A percentile compares a stretch with the other conserved stretches of the same genome.
Evolutionary conservation across 139 green algal species (phyloP).

Genomic region (Tetraselmis striata): DNA sequence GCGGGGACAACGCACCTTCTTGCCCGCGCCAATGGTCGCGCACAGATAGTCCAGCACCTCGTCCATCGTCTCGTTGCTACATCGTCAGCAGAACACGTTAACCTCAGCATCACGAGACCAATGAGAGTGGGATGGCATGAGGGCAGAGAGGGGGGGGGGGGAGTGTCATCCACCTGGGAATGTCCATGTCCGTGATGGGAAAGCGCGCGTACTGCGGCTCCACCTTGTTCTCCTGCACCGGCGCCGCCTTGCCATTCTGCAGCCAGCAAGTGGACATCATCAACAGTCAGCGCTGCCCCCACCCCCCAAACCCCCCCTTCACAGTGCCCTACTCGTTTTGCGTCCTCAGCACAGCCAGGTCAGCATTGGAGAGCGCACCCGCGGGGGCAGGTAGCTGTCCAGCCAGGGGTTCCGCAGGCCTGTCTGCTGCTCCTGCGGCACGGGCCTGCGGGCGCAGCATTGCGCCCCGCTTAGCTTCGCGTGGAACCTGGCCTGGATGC

Average conservation of each 20-base stretch:
- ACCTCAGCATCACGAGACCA: too few relatives aligned
- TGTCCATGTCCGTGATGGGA: constrained; percentile 60
- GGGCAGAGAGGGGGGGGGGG: neutral
- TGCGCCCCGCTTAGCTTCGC: too few relatives aligned
- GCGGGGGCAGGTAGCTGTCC: constrained; percentile 46
- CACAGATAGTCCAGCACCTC: neutral
- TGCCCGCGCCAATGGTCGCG: neutral
- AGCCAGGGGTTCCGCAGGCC: constrained; percentile 60
- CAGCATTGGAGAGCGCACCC: too few relatives aligned
- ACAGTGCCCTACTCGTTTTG: too few relatives aligned
- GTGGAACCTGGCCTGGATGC: too few relatives aligned
- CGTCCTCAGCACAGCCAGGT: too few relatives aligned
- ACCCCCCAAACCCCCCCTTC: too few relatives aligned
- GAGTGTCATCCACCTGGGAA: constrained; percentile 38
- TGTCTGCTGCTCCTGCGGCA: neutral
- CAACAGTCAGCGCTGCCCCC: too few relatives aligned
- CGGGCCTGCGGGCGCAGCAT: neutral
- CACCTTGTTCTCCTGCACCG: neutral
- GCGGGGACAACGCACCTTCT: neutral
- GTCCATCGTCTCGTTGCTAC: neutral
- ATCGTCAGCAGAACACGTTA: neutral
- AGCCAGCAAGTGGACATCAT: too few relatives aligned
- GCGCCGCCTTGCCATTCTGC: neutral
- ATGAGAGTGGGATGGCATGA: too few relatives aligned
- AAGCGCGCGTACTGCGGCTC: constrained; percentile 53